Evolutionary conservation across 2,329 filamentous ascomycete species (phyloP).

Genomic region (Colletotrichum nymphaeae): DNA sequence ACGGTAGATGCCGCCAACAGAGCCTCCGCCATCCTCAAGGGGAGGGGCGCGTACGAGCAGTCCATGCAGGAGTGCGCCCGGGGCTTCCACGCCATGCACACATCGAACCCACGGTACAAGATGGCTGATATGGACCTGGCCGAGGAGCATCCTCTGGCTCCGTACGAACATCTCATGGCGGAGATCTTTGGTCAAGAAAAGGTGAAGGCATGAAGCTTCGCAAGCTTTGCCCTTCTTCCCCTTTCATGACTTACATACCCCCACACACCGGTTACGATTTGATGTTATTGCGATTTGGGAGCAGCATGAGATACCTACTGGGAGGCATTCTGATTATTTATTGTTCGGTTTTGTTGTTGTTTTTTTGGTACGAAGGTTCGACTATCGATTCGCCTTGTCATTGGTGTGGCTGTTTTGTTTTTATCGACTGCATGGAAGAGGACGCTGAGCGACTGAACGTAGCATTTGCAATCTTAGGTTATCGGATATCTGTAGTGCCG

Average conservation of each 20-base stretch:
- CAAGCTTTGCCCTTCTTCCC: background rate
- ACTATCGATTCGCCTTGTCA: background rate
- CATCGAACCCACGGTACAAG: conserved; percentile 37
- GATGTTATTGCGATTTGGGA: background rate
- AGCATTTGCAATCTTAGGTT: too few relatives aligned
- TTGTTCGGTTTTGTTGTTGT: background rate
- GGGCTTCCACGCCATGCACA: conserved; percentile 39
- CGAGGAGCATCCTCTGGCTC: conserved; percentile 37
- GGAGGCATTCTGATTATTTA: background rate
- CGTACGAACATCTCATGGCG: conserved; percentile 34
- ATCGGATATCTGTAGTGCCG: too few relatives aligned
- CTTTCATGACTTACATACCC: too few relatives aligned
- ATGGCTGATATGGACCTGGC: conserved; percentile 36
- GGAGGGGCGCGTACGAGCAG: conserved; percentile 36
- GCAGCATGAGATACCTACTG: conserved; percentile 5
- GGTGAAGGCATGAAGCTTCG: conserved; percentile 14
- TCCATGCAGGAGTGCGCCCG: conserved; percentile 35
- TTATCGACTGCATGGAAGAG: too few relatives aligned
- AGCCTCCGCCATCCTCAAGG: conserved; percentile 34
- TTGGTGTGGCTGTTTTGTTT: background rate
- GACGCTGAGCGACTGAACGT: background rate
- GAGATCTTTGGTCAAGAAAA: conserved; percentile 30
- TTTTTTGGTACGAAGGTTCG: background rate
- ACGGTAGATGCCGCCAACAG: conserved; percentile 30
- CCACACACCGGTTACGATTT: background rate